Evolutionary conservation across 139 green algal genomes (phyloP), one percentile per base, ranked within the genome.

Genomic region (Spirogloea muscicola): DNA sequence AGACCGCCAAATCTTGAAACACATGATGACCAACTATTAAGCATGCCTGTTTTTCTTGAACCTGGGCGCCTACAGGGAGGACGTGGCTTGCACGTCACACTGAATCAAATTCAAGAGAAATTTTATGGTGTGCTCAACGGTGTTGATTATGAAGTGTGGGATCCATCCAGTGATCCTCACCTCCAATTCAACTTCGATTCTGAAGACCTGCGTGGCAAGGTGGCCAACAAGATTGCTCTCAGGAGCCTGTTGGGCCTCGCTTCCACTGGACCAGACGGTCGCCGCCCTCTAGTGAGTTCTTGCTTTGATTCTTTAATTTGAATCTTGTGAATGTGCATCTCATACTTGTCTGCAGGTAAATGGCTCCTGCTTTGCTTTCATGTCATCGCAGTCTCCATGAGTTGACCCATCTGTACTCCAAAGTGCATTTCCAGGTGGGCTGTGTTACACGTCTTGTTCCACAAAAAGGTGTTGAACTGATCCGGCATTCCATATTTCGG

Each of bases 401-500:
- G n/a, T n/a, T n/a, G n/a, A n/a, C n/a, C n/a, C n/a, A n/a, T n/a
- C n/a, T n/a, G n/a, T n/a, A n/a, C n/a, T n/a, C n/a, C n/a, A n/a
- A n/a, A n/a, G n/a, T n/a, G n/a, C n/a, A n/a, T n/a, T n/a, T n/a
- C n/a, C 74, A 79, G 74, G 76, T 83, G 33, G 82, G 79, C 5
- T 79, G 81, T 36, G 74, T 88, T 2, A 83, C 71, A 4, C 69
- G 84, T 39, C 78, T 88, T 27, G 84, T 88, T 34, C 74, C 74
- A 31, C 83, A 98, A 84, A 98, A 98, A 84, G 93, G 94, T 68
- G 96, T 96, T 68, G 91, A 98, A 84, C 89, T 98, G n/a, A 99
- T 99, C 85, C 94, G 94, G 40, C 83, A 89, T 42, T 86, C 85
- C 43, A 82, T 79, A 6, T 69, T 79, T 43, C 80, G 83, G 58